A percentile compares a stretch with the other conserved stretches of the same genome.
Evolutionary conservation across 495 filamentous ascomycete genomes (phyloP).

Genomic region (Neurospora sp.): DNA sequence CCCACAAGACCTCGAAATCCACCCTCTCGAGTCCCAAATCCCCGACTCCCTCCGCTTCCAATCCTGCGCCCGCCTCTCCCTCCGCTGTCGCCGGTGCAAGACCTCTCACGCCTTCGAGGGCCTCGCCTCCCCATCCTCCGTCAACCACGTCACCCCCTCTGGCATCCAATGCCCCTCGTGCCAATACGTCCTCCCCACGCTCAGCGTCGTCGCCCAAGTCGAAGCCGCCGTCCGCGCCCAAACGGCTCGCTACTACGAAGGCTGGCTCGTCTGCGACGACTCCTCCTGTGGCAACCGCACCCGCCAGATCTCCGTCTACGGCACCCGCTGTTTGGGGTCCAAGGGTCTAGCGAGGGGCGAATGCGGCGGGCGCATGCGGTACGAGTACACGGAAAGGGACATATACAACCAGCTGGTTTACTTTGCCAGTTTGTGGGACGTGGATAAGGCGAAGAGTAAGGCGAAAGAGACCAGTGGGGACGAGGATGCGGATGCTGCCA

Average conservation of each 20-base stretch:
- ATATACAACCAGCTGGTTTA: conserved; percentile 94
- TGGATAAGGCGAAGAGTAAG: conserved; percentile 62
- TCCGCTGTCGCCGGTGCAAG: conserved; percentile 78
- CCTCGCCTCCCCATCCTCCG: conserved; percentile 36
- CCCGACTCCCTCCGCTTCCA: conserved; percentile 80
- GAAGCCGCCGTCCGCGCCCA: conserved; percentile 72
- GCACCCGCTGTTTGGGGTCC: conserved; percentile 79
- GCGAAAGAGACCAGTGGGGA: conserved; percentile 20
- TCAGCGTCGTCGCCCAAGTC: conserved; percentile 75
- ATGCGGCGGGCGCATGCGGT: conserved; percentile 81
- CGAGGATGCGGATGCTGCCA: conserved; percentile 20
- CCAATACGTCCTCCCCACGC: conserved; percentile 50
- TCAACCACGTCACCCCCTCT: conserved; percentile 52
- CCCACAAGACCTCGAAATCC: conserved; percentile 57
- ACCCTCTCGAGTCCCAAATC: conserved; percentile 86
- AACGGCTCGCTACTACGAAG: conserved; percentile 80
- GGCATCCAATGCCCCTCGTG: conserved; percentile 63
- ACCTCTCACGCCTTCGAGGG: conserved; percentile 64
- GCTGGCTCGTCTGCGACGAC: conserved; percentile 86
- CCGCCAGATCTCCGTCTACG: conserved; percentile 84
- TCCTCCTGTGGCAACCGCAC: conserved; percentile 77
- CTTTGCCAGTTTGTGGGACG: conserved; percentile 77
- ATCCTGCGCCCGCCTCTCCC: conserved; percentile 58
- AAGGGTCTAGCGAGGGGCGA: conserved; percentile 62
- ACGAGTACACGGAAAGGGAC: conserved; percentile 77